A percentile compares a stretch with the other conserved stretches of the same genome.
These are phyloP conservation scores for Sequoiadendron giganteum DNA, from an alignment of 75 land plant genomes.

Conservation along the genomic window DNA sequence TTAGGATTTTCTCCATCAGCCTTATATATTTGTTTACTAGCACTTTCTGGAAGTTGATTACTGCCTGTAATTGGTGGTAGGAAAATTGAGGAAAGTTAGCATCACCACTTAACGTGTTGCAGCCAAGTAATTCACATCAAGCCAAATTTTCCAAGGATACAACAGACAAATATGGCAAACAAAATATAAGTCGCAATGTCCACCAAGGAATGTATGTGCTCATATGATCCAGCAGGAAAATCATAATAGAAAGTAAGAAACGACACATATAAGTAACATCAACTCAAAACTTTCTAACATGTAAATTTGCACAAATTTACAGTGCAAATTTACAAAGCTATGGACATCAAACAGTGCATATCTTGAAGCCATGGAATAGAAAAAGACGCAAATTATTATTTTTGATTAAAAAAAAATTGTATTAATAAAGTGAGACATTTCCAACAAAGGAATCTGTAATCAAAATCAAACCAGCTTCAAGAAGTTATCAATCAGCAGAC, in stretches of 20 bases:
- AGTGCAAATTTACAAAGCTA: too few species aligned
- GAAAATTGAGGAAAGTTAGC: neutral
- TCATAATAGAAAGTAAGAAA: neutral
- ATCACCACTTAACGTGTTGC: neutral
- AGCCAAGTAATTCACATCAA: neutral
- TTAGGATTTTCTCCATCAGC: neutral
- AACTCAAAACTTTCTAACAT: neutral
- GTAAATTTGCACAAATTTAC: neutral
- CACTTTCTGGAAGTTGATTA: neutral
- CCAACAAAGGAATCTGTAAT: too few species aligned
- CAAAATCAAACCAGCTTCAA: too few species aligned
- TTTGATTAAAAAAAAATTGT: too few species aligned
- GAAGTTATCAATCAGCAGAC: too few species aligned
- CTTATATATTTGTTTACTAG: neutral
- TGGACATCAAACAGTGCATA: neutral
- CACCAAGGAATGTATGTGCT: neutral
- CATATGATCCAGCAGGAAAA: neutral
- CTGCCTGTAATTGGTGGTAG: conserved; percentile 4
- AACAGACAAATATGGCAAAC: neutral
- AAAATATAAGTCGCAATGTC: neutral
- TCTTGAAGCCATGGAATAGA: neutral
- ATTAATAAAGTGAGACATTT: too few species aligned
- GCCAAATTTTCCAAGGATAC: neutral
- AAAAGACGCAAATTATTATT: neutral
- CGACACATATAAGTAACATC: neutral